A percentile compares a stretch with the other conserved stretches of the same genome.
These are phyloP conservation scores for Solanum gracilifrons DNA, from an alignment of 257 asterid genomes.

Conservation along the genomic window DNA sequence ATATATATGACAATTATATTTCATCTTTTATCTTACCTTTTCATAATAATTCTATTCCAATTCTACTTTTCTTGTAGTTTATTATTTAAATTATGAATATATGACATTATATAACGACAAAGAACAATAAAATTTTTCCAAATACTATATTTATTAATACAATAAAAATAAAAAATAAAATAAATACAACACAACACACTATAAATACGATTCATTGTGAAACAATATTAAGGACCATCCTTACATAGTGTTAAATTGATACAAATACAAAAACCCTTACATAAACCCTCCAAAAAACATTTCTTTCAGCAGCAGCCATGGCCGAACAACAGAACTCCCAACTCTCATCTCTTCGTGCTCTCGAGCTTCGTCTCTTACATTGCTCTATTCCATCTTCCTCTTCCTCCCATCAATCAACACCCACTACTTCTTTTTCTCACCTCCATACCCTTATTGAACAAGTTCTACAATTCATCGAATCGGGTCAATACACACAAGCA, in stretches of 20 bases:
- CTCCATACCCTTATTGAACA: conserved; percentile 30
- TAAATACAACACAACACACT: no score
- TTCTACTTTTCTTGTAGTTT: no score
- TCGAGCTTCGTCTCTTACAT: conserved; percentile 92
- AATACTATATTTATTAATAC: no score
- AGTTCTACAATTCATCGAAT: conserved; percentile 45
- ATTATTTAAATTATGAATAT: no score
- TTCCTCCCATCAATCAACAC: conserved; percentile 6
- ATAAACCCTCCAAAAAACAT: neutral
- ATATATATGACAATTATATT: no score
- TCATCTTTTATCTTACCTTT: no score
- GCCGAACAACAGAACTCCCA: neutral
- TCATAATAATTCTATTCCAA: no score
- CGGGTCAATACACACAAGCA: conserved; percentile 55
- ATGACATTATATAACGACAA: no score
- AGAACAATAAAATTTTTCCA: no score
- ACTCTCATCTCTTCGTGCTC: conserved; percentile 26
- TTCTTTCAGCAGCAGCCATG: neutral
- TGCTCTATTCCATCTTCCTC: conserved; percentile 45
- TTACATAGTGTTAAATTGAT: neutral
- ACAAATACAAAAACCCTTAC: neutral
- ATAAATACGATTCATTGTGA: no score
- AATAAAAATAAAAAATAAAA: no score
- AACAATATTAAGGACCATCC: no score
- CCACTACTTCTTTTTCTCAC: conserved; percentile 12